Base-by-base conservation (phyloP, 1,284 basidiomycete species). In the Trichosporon inkin region DNA sequence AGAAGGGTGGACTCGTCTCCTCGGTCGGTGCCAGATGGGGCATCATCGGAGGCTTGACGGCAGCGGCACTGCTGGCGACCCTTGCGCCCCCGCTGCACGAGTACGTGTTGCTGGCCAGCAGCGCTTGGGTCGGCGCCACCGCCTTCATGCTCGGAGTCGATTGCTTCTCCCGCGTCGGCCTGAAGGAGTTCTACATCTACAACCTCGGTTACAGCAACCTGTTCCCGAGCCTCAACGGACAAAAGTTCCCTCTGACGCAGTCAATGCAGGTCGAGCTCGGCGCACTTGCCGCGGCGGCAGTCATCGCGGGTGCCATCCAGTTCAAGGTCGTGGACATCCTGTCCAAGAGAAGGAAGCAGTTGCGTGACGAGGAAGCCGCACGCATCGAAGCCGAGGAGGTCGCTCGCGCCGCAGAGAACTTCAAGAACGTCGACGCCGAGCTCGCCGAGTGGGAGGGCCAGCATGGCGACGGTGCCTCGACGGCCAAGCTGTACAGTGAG, bases 171-270 rank as follows among this genome's bases (percentile, higher is more conserved):
- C 88, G 89, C 6, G 89, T 88, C 5, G 89, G 89, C 22, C 83
- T 96, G 60, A 97, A 97, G 80, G 94, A 96, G 88, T 96, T 95
- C 79, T 97, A 96, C 78, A 81, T 95, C 55, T 95, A 89, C 86
- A 97, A 96, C 72, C 80, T 98, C 49, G 94, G 94, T 17, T 78
- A 73, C 58, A 82, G 80, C 10, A 70, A 80, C 3, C 78, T 96
- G 36, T 96, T 95, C 78, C 85, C 88, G 13, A 88, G 86, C 67
- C 90, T 85, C 67, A 75, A 82, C 62, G 85, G 87, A 65, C 80
- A 82, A 61, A 89, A 89, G 44, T 95, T 90, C 69, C 90, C 90
- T 10, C 85, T 95, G 57, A 85, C 88, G 3, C 90, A 93, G 72
- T 87, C 87, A 8, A 96, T 95, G 89, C 84, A 91, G 74, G 92